A percentile compares a stretch with the other conserved stretches of the same genome.
Evolutionary conservation across 257 asterid species (phyloP).

Genomic region (Thymus mandschuricus): DNA sequence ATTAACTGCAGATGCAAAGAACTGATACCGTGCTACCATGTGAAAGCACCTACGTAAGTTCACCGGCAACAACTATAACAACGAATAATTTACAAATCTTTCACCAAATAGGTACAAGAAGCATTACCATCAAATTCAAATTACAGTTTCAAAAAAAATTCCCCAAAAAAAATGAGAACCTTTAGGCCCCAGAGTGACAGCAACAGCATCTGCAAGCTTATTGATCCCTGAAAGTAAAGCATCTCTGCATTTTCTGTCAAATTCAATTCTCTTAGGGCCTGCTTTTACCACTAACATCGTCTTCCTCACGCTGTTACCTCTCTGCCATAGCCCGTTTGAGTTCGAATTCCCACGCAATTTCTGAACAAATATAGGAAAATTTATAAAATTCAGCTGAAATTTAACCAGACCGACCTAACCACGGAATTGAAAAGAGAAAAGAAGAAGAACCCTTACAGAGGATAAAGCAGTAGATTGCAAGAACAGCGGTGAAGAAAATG

Average conservation of each 20-base stretch:
- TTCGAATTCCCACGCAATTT: slow-evolving; percentile 42
- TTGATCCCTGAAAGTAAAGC: slow-evolving; percentile 82
- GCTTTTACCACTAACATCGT: slow-evolving; percentile 59
- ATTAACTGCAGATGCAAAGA: too few species aligned
- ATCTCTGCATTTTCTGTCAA: slow-evolving; percentile 72
- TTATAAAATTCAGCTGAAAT: slow-evolving; percentile 16
- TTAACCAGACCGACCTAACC: not conserved
- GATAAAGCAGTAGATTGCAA: slow-evolving; percentile 30
- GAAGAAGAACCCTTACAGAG: slow-evolving; percentile 52
- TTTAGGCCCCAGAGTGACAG: slow-evolving; percentile 92
- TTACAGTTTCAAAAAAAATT: too few species aligned
- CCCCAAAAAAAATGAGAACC: slow-evolving; percentile 36
- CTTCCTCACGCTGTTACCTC: slow-evolving; percentile 32
- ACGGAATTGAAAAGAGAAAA: not conserved
- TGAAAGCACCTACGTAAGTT: too few species aligned
- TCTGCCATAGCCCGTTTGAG: slow-evolving; percentile 44
- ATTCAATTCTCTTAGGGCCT: slow-evolving; percentile 80
- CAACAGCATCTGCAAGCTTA: slow-evolving; percentile 96
- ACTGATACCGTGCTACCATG: too few species aligned
- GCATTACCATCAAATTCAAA: not conserved
- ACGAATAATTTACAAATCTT: too few species aligned
- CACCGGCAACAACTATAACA: too few species aligned
- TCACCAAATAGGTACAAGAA: not conserved
- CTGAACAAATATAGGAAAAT: slow-evolving; percentile 38
- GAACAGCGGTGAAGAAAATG: slow-evolving; percentile 45